Evolutionary conservation across 805 yeast genomes (phyloP).

Genomic region (Ogataea nakhonphanomensis): DNA sequence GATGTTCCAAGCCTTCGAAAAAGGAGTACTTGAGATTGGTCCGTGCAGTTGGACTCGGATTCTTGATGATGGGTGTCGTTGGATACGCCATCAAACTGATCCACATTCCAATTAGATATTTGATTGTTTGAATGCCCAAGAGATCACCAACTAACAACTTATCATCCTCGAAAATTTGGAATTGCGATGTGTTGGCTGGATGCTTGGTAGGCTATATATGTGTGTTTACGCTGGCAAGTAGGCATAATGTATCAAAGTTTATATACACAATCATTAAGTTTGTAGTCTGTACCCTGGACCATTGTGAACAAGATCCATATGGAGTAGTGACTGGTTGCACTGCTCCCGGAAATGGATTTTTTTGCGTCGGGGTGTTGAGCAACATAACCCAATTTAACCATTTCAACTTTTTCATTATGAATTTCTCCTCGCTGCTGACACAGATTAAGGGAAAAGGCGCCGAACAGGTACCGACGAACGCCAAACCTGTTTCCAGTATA

Average conservation of each 20-base stretch:
- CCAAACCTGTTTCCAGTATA: not conserved
- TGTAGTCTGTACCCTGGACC: not conserved
- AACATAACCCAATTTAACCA: not conserved
- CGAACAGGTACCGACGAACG: not conserved
- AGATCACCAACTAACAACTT: not conserved
- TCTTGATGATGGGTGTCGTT: slow-evolving; percentile 95
- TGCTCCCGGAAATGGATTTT: not conserved
- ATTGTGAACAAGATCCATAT: not conserved
- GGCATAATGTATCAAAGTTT: not conserved
- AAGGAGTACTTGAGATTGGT: slow-evolving; percentile 87
- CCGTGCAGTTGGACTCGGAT: slow-evolving; percentile 96
- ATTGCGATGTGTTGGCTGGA: no score
- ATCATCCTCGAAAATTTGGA: no score
- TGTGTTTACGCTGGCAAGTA: slow-evolving; percentile 1
- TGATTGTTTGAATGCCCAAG: slow-evolving; percentile 63
- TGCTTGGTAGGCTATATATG: no score
- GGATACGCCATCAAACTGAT: slow-evolving; percentile 92
- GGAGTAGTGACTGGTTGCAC: not conserved
- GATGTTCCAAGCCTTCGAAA: slow-evolving; percentile 89
- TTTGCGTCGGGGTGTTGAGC: no score
- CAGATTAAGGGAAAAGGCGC: slow-evolving; percentile 27
- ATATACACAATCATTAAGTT: no score
- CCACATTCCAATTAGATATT: slow-evolving; percentile 94
- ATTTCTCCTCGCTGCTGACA: slow-evolving; percentile 27
- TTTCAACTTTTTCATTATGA: slow-evolving; percentile 14